phyloP scores from a whole-genome alignment of 2,329 filamentous ascomycete genomes.

The Talaromyces sp. region DNA sequence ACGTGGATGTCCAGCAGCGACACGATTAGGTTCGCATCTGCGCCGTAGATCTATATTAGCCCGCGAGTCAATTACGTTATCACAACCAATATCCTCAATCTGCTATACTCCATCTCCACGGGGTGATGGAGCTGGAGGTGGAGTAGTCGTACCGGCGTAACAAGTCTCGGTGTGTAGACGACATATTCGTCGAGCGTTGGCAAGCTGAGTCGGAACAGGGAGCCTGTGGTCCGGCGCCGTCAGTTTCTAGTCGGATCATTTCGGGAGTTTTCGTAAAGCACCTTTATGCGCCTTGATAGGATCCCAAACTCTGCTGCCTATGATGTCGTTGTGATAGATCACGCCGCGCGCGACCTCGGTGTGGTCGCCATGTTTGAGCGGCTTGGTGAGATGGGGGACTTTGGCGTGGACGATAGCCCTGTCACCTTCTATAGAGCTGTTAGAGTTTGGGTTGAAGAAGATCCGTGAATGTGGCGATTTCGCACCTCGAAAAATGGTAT shows the following conservation, averaged over 20 bases:
- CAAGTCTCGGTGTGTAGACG: conserved; percentile 58
- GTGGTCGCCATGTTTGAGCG: conserved; percentile 32
- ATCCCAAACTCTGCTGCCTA: conserved; percentile 58
- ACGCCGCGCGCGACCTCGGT: conserved; percentile 30
- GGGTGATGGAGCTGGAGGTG: conserved; percentile 19
- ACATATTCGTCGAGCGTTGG: conserved; percentile 72
- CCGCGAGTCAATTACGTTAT: background rate
- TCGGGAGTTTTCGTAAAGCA: conserved; percentile 7
- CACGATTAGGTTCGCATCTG: conserved; percentile 70
- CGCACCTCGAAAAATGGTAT: conserved; percentile 32
- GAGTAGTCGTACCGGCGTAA: conserved; percentile 61
- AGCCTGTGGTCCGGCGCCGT: background rate
- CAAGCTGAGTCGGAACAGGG: conserved; percentile 51
- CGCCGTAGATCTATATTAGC: conserved; percentile 59
- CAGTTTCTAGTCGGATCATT: background rate
- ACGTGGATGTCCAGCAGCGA: conserved; percentile 68
- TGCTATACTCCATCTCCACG: background rate
- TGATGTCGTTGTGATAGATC: conserved; percentile 51
- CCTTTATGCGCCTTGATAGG: conserved; percentile 52
- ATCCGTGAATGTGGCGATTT: background rate
- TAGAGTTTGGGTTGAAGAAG: background rate
- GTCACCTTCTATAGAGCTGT: conserved; percentile 35
- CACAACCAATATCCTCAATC: background rate
- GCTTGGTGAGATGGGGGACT: conserved; percentile 36
- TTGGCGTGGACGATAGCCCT: conserved; percentile 35